Conservation (phyloP, 306 rosid genomes). For the Nissolia schottii region DNA sequence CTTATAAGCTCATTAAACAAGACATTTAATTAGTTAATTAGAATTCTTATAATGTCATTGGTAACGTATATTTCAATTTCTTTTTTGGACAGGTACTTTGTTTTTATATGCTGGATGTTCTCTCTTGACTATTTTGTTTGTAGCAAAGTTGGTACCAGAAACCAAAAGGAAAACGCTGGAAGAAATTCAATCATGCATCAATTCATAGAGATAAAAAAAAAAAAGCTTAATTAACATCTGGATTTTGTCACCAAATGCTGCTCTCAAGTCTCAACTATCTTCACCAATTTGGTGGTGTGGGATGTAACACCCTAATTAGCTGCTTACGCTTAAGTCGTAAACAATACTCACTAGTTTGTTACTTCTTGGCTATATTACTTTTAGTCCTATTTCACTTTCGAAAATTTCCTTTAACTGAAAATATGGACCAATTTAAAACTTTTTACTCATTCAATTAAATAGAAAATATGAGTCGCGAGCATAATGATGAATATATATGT, state of each 20-base stretch:
- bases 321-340: too few species aligned
- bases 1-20: neutral
- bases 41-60: neutral
- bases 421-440: too few species aligned
- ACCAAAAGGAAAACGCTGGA: constrained; percentile 85
- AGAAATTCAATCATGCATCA: constrained; percentile 65
- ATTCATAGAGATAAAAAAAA: constrained; percentile 21
- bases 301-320: too few species aligned
- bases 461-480: too few species aligned
- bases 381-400: too few species aligned
- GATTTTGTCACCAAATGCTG: neutral
- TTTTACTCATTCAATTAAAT: too few species aligned
- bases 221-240: neutral
- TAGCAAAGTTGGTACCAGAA: constrained; percentile 68
- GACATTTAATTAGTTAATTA: neutral
- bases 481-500: too few species aligned
- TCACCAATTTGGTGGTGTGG: neutral
- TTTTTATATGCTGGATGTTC: constrained; percentile 57
- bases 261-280: neutral
- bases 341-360: too few species aligned
- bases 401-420: too few species aligned
- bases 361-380: too few species aligned
- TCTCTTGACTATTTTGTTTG: constrained; percentile 56
- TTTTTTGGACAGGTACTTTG: constrained; percentile 54
- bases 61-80: neutral